These are phyloP conservation scores for Camellia lanceoleosa DNA, from an alignment of 148 eudicot species.

Conservation along the genomic window DNA sequence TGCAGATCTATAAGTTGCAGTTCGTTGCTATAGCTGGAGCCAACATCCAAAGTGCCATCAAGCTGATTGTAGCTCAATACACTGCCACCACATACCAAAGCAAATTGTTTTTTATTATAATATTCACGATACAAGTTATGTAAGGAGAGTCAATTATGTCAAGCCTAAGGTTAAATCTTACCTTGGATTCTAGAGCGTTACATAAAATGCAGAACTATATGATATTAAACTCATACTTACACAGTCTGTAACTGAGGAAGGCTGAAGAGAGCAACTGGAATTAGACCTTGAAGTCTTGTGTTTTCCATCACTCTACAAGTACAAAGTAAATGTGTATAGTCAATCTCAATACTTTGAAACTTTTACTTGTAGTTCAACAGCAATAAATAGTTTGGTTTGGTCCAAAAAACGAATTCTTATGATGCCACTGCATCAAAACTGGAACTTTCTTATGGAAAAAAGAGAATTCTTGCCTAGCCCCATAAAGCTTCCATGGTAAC, in stretches of 20 bases:
- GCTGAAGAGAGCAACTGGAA: too few species aligned
- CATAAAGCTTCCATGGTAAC: not conserved
- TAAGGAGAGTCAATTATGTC: not conserved
- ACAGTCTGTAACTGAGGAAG: too few species aligned
- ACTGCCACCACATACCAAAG: slow-evolving; percentile 24
- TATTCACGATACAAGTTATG: not conserved
- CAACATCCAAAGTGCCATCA: slow-evolving; percentile 57
- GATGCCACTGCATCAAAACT: not conserved
- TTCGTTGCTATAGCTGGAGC: slow-evolving; percentile 41
- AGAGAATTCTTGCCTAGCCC: not conserved
- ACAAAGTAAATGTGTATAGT: too few species aligned
- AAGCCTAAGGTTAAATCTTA: not conserved
- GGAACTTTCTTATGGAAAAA: not conserved
- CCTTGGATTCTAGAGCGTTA: not conserved
- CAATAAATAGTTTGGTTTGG: not conserved
- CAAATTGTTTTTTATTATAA: not conserved
- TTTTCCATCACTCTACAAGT: too few species aligned
- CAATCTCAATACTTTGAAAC: too few species aligned
- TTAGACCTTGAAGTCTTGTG: too few species aligned
- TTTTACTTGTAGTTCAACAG: not conserved
- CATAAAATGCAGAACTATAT: not conserved
- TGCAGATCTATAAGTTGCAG: slow-evolving; percentile 59
- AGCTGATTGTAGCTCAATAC: slow-evolving; percentile 44
- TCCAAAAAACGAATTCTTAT: not conserved
- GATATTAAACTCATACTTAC: too few species aligned